phyloP scores from a whole-genome alignment of 1,284 basidiomycete species.

The Fistulinella staudtii region DNA sequence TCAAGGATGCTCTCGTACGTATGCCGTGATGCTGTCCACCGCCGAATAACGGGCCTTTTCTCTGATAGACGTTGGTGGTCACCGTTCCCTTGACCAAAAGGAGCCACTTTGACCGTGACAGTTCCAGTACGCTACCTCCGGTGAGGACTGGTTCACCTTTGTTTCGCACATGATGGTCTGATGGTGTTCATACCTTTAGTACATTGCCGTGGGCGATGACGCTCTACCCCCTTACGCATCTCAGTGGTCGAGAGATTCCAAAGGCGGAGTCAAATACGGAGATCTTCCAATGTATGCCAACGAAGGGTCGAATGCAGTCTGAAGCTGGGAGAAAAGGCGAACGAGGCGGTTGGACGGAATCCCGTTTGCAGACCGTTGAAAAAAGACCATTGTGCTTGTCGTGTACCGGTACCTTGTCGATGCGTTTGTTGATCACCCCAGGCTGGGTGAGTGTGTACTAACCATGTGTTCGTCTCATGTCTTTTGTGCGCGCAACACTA shows the following conservation, averaged over 20 bases:
- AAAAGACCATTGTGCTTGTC: too few species aligned
- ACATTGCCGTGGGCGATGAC: conserved; percentile 20
- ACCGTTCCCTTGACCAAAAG: conserved; percentile 35
- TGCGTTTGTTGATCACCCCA: conserved; percentile 20
- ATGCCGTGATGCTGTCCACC: neutral
- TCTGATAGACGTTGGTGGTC: conserved; percentile 38
- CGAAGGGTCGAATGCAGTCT: conserved; percentile 15
- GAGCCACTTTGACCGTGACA: conserved; percentile 43
- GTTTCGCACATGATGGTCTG: neutral
- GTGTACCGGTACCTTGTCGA: conserved; percentile 7
- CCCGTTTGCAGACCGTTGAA: conserved; percentile 2
- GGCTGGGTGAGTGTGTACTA: too few species aligned
- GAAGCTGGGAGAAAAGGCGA: neutral
- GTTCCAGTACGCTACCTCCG: conserved; percentile 44
- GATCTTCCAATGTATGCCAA: conserved; percentile 37
- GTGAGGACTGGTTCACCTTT: conserved; percentile 23
- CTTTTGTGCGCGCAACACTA: neutral
- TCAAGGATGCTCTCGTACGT: conserved; percentile 40
- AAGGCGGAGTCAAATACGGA: conserved; percentile 23
- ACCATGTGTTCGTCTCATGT: neutral
- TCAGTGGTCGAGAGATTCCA: conserved; percentile 15
- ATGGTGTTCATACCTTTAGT: conserved; percentile 13
- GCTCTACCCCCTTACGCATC: conserved; percentile 19
- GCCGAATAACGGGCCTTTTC: neutral
- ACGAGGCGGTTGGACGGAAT: conserved; percentile 6